Evolutionary conservation across 148 eudicot genomes (phyloP), one percentile per base, ranked within the genome.

Genomic region (Silene uniflora): DNA sequence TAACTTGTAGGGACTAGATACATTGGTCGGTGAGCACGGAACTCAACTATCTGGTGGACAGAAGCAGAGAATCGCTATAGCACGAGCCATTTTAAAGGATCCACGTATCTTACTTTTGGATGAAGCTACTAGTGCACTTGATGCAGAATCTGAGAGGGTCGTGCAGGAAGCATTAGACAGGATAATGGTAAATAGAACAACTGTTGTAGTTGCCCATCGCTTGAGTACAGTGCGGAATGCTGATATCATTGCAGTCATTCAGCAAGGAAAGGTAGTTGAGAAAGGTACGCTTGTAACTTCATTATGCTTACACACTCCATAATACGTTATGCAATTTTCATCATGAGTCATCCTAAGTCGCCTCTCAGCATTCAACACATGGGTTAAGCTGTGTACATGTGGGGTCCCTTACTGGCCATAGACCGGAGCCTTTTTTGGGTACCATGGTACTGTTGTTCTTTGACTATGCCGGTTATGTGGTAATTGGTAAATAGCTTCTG

Each of bases 91-190:
- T 52, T 60, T 92, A n/a, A 92, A 90, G 78, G 84, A 90, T 72
- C 97, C 97, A 0, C 64, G 90, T 18, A 92, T 92, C 73, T 80
- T 92, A 55, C 97, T 92, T 67, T 83, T 92, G 63, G 95, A 92
- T 67, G 97, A 92, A 87, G 97, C 97, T 27, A 90, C 97, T 10
- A 92, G 97, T 83, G 97, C 97, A 46, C 88, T 92, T 58, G 97
- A 92, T 85, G 88, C 88, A 46, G 96, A 89, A 71, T 92, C 97
- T n/a, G 97, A 92, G 78, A 89, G 85, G 67, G 64, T 85, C 66
- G 97, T 92, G 61, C 95, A 92, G 62, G 93, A 89, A 73, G 97
- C 96, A 62, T 72, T 92, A 73, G 95, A 90, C 60, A 85, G 85
- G 71, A 81, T 90, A 10, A 92, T 92, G 97, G 80, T 86, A 7